phyloP scores from a whole-genome alignment of 768 basidiomycete genomes.

The Cantharellus cinnabarinus region DNA sequence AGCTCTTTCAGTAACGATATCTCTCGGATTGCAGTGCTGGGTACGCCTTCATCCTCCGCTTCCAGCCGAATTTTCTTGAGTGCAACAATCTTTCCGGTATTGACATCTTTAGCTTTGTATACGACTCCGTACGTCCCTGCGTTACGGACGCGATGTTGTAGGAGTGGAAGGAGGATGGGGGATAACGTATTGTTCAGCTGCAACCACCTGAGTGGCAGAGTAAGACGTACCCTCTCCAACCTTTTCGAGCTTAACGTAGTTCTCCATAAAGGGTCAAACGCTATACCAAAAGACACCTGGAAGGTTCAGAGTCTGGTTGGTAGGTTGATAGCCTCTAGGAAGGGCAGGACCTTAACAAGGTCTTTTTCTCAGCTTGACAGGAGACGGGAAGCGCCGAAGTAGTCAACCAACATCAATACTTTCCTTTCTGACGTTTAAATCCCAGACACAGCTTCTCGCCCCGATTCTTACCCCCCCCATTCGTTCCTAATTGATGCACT shows the following conservation, averaged over 20 bases:
- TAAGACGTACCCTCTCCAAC: slow-evolving; percentile 55
- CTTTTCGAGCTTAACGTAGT: slow-evolving; percentile 96
- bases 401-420: too few species aligned
- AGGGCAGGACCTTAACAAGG: too few species aligned
- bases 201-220: background rate
- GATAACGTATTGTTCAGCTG: background rate
- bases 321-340: too few species aligned
- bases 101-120: slow-evolving; percentile 81
- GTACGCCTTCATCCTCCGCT: slow-evolving; percentile 97
- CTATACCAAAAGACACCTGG: too few species aligned
- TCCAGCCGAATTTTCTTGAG: slow-evolving; percentile 98
- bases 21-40: slow-evolving; percentile 93
- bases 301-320: too few species aligned
- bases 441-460: too few species aligned
- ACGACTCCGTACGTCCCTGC: slow-evolving; percentile 95
- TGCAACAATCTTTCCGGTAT: slow-evolving; percentile 68
- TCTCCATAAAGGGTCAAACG: slow-evolving; percentile 18
- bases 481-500: too few species aligned
- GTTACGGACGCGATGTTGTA: background rate
- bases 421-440: too few species aligned
- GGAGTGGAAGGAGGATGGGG: background rate
- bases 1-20: slow-evolving; percentile 94
- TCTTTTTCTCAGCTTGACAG: too few species aligned
- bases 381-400: too few species aligned
- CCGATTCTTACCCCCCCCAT: too few species aligned